Percentiles rank a stretch among this genome's conserved stretches.
These are phyloP conservation scores for Kurtzmaniella quercitrusa DNA, from an alignment of 1,139 yeast genomes.

Conservation along the genomic window DNA sequence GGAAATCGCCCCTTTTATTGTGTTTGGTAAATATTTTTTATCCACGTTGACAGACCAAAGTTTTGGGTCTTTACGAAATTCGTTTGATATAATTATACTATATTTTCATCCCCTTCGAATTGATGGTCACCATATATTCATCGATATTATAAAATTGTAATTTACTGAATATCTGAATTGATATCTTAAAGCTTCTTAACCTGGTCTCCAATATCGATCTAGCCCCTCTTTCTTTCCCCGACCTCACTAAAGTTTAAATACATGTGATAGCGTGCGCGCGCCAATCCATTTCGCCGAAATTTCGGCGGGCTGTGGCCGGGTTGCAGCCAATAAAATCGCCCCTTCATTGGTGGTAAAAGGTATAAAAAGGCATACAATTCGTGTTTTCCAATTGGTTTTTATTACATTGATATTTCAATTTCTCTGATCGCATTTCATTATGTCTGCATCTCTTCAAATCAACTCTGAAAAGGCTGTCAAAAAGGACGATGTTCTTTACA, in stretches of 20 bases:
- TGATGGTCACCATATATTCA: too few relatives aligned
- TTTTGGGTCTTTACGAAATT: too few relatives aligned
- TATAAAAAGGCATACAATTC: background rate
- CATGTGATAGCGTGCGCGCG: conserved; percentile 3
- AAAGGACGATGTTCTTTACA: conserved; percentile 56
- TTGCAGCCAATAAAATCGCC: conserved; percentile 2
- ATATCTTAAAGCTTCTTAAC: too few relatives aligned
- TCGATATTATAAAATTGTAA: too few relatives aligned
- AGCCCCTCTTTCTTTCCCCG: background rate
- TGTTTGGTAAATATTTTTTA: background rate
- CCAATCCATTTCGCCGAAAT: conserved; percentile 23
- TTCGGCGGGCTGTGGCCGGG: conserved; percentile 18
- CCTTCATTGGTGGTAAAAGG: background rate
- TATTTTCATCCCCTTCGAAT: too few relatives aligned
- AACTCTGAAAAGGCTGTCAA: conserved; percentile 60
- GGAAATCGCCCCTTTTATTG: background rate
- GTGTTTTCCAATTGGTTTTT: background rate
- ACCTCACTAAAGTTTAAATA: background rate
- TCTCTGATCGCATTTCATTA: background rate
- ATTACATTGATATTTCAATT: background rate
- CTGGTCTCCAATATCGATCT: too few relatives aligned
- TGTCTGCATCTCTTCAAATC: conserved; percentile 41
- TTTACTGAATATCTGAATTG: too few relatives aligned
- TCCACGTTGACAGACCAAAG: background rate
- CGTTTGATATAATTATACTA: too few relatives aligned